Evolutionary conservation across 106 monocot species (phyloP), one percentile per base, ranked within the genome.

Genomic region (Iris macrosiphon): DNA sequence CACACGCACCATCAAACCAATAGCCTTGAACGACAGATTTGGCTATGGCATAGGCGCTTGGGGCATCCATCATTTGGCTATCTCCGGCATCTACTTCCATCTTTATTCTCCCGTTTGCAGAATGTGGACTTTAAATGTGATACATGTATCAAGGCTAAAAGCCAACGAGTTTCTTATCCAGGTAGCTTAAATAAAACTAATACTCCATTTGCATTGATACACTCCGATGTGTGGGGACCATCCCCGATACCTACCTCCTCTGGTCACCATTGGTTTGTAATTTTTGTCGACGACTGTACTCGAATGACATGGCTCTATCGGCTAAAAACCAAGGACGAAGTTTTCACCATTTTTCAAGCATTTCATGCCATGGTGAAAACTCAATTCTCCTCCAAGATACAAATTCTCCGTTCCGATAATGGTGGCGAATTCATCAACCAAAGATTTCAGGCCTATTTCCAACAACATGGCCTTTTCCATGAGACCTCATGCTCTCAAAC

Each of bases 261-360:
- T 48, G 47, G 58, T 35, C 34, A 38, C 15, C 15, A 0, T 28
- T 57, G 58, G 48, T 68, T 49, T 59, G 29, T 68, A 3, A 32
- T 57, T 16, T 46, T 67, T 44, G 18, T 57, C 10, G 68, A 59
- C 44, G 57, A 68, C 10, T 68, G 33, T 24, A 53, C 58, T 34
- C 19, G 24, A 11, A 59, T 23, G 37, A 40, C 15, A 2, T 57
- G 38, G 58, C 6, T 68, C n/a, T n/a, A n/a, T n/a, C n/a, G n/a
- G n/a, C n/a, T n/a, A n/a, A n/a, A n/a, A n/a, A n/a, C n/a, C n/a
- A n/a, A n/a, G n/a, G n/a, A n/a, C n/a, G n/a, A n/a, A n/a, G n/a
- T n/a, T n/a, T n/a, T n/a, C n/a, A n/a, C n/a, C n/a, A n/a, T n/a
- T n/a, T n/a, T n/a, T n/a, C n/a, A n/a, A n/a, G n/a, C n/a, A n/a